phyloP scores from a whole-genome alignment of 768 basidiomycete species.

The Boletus sp. region DNA sequence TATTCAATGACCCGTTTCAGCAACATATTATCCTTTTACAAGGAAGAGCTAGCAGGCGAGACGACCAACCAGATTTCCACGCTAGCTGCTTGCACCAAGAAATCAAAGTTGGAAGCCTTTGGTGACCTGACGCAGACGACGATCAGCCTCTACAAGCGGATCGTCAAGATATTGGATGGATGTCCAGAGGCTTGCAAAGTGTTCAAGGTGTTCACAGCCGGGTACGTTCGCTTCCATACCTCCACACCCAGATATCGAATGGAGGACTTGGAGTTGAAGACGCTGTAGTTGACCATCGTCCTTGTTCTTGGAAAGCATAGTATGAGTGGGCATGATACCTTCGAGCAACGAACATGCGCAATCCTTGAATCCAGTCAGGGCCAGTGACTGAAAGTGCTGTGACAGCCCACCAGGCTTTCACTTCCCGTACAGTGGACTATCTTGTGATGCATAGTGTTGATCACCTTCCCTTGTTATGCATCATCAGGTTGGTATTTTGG shows the following conservation, averaged over 20 bases:
- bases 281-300: too few relatives aligned
- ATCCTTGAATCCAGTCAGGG: too few relatives aligned
- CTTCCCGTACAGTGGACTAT: too few relatives aligned
- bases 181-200: constrained; percentile 2
- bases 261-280: constrained; percentile 6
- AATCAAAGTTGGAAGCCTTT: background rate
- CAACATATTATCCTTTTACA: background rate
- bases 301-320: too few relatives aligned
- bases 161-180: constrained; percentile 19
- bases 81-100: background rate
- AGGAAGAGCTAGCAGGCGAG: background rate
- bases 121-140: background rate
- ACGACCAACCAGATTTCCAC: background rate
- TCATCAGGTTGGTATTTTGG: too few relatives aligned
- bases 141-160: background rate
- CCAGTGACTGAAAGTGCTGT: too few relatives aligned
- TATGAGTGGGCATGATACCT: too few relatives aligned
- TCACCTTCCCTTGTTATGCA: too few relatives aligned
- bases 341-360: too few relatives aligned
- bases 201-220: constrained; percentile 2
- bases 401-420: too few relatives aligned
- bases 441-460: too few relatives aligned
- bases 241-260: constrained; percentile 18
- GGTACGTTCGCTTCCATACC: constrained; percentile 22
- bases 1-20: background rate